Evolutionary conservation across 208 protist genomes (phyloP).

Genomic region (Trypanosoma platydactyli): DNA sequence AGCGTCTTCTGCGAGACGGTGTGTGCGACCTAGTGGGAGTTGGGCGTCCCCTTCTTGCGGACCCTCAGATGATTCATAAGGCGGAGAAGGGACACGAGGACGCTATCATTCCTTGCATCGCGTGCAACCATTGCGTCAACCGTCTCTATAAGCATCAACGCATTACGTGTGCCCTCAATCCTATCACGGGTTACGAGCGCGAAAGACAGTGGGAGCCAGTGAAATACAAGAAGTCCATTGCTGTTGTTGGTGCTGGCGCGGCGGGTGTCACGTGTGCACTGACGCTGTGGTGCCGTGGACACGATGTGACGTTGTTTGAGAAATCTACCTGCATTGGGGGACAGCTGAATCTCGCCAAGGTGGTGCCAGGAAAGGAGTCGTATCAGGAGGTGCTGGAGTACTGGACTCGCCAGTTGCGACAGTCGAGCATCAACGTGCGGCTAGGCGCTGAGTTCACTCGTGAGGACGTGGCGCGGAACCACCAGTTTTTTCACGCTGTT

Average conservation of each 20-base stretch:
- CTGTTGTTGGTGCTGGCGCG: constrained; percentile 91
- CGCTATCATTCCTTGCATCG: constrained; percentile 93
- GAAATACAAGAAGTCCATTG: constrained; percentile 67
- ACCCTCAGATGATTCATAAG: constrained; percentile 89
- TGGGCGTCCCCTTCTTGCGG: constrained; percentile 89
- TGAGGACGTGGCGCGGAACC: constrained; percentile 73
- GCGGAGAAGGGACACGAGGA: constrained; percentile 51
- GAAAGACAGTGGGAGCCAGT: constrained; percentile 60
- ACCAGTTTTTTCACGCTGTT: constrained; percentile 83
- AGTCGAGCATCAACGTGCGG: constrained; percentile 79
- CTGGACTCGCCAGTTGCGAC: constrained; percentile 82
- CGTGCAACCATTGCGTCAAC: constrained; percentile 95
- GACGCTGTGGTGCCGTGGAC: constrained; percentile 86
- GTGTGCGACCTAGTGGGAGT: constrained; percentile 92
- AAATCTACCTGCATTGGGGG: constrained; percentile 75
- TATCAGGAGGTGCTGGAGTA: constrained; percentile 91
- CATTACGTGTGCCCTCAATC: constrained; percentile 92
- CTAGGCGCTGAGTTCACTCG: constrained; percentile 74
- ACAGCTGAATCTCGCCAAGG: constrained; percentile 93
- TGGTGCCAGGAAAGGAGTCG: constrained; percentile 92
- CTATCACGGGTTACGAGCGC: constrained; percentile 87
- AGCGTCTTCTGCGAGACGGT: constrained; percentile 58
- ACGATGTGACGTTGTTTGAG: constrained; percentile 92
- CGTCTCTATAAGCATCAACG: constrained; percentile 88
- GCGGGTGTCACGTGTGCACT: constrained; percentile 90